These are phyloP conservation scores for Aspergillus fischeri DNA, from an alignment of 2,329 filamentous ascomycete genomes.

Conservation along the genomic window DNA sequence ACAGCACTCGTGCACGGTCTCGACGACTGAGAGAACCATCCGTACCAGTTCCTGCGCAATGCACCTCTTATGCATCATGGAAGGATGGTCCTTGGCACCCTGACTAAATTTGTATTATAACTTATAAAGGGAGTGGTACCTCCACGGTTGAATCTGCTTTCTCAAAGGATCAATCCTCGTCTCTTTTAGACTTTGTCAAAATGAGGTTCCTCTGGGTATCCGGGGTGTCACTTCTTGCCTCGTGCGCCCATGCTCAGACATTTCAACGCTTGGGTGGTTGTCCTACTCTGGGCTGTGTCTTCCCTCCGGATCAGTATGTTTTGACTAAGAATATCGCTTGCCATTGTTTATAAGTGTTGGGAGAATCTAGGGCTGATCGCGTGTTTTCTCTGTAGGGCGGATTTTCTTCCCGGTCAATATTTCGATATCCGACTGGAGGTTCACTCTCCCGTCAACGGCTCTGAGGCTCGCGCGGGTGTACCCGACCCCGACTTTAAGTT, in stretches of 20 bases:
- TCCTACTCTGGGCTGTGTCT: constrained; percentile 54
- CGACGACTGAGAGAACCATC: not conserved
- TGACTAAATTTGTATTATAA: not conserved
- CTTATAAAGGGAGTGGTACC: not conserved
- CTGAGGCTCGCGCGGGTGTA: constrained; percentile 68
- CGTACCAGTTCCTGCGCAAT: not conserved
- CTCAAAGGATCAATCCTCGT: not conserved
- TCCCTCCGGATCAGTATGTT: constrained; percentile 55
- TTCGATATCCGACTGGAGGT: constrained; percentile 83
- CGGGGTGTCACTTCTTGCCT: constrained; percentile 21
- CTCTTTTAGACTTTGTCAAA: not conserved
- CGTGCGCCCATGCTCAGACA: constrained; percentile 44
- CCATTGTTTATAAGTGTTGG: not conserved
- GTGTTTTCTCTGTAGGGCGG: constrained; percentile 49
- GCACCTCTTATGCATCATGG: not conserved
- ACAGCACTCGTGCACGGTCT: not conserved
- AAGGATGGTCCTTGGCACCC: not conserved
- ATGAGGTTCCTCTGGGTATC: constrained; percentile 26
- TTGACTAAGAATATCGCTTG: not conserved
- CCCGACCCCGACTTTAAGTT: constrained; percentile 70
- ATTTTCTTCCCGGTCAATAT: constrained; percentile 78
- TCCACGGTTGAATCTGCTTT: not conserved
- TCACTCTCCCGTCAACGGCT: constrained; percentile 76
- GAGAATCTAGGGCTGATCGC: not conserved
- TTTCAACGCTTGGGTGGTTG: constrained; percentile 54